A percentile compares a stretch with the other conserved stretches of the same genome.
Conservation (phyloP, 2,329 filamentous ascomycete genomes). For the Aspergillus sp. region DNA sequence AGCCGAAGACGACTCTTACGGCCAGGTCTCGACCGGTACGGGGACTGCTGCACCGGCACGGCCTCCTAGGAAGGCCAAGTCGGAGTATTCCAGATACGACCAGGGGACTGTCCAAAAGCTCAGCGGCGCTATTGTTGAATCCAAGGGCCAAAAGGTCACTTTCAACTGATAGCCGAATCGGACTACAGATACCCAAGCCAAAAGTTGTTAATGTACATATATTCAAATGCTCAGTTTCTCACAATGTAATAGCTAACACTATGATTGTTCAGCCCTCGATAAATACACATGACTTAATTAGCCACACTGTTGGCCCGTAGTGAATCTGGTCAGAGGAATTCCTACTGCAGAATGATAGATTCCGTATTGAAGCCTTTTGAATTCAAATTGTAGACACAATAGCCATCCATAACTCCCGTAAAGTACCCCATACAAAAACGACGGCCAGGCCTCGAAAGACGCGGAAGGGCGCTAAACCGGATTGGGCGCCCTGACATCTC, state of each 20-base stretch:
- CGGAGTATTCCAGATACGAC: slow-evolving; percentile 39
- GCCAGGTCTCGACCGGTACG: slow-evolving; percentile 16
- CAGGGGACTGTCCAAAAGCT: slow-evolving; percentile 53
- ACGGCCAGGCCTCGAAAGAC: too few relatives aligned
- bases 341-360: too few relatives aligned
- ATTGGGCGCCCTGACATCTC: slow-evolving; percentile 20
- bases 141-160: slow-evolving; percentile 69
- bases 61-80: slow-evolving; percentile 18
- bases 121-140: slow-evolving; percentile 70
- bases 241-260: too few relatives aligned
- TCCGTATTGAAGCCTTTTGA: too few relatives aligned
- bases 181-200: not conserved
- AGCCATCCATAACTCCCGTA: too few relatives aligned
- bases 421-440: too few relatives aligned
- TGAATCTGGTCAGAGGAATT: too few relatives aligned
- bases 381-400: too few relatives aligned
- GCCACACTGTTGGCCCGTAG: too few relatives aligned
- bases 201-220: not conserved
- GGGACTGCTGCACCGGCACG: slow-evolving; percentile 9
- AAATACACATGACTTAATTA: too few relatives aligned
- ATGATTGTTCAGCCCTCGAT: too few relatives aligned
- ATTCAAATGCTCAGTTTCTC: too few relatives aligned
- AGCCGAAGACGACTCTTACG: slow-evolving; percentile 9
- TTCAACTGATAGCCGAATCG: slow-evolving; percentile 52
- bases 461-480: slow-evolving; percentile 12